Base-by-base conservation (phyloP, 192 early-diverging fungal genomes). In the Dissophora globulifera region DNA sequence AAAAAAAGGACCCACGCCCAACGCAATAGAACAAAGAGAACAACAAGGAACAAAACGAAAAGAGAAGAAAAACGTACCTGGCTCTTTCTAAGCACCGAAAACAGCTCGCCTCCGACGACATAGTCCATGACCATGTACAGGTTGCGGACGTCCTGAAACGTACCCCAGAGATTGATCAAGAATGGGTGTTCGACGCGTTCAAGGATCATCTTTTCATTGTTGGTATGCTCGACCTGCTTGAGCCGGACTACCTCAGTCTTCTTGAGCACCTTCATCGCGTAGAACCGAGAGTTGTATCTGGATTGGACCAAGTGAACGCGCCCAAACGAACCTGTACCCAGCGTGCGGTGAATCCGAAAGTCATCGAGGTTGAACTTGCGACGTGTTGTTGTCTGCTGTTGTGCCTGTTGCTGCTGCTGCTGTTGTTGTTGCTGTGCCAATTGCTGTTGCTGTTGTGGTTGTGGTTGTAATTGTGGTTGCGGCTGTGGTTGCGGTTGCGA, bases 181-280 rank as follows among this genome's bases (percentile, higher is more conserved):
- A 96, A 98, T 15, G 96, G 96, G 62, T 92, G 93, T 64, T 88
- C 85, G 50, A 96, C 89, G 57, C 86, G 82, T 64, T 94, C 95
- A 19, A 99, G 83, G 67, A 99, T 97, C 54, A 87, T 85, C 69
- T 95, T 95, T 83, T 99, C 97, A 83, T 96, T 99, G 66, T 96
- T 93, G 30, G 95, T 97, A 69, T 99, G 96, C 84, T 99, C 96
- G 12, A 99, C 95, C 76, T 99, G 97, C 79, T 95, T 94, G 75
- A 95, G 85, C 52, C 92, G 91, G 43, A 99, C 94, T 8, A 99
- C 94, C 59, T 99, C 94, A 33, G 87, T 79, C 80, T 99, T 99
- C 58, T 91, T 91, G 45, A 99, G 84, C 5, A 96, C 96, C 78
- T 99, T 99, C 89, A 97, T 99, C 5, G 97, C 96, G 78, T 95